These are phyloP conservation scores for Trichoderma lentiforme DNA, from an alignment of 2,329 filamentous ascomycete genomes.

Conservation along the genomic window DNA sequence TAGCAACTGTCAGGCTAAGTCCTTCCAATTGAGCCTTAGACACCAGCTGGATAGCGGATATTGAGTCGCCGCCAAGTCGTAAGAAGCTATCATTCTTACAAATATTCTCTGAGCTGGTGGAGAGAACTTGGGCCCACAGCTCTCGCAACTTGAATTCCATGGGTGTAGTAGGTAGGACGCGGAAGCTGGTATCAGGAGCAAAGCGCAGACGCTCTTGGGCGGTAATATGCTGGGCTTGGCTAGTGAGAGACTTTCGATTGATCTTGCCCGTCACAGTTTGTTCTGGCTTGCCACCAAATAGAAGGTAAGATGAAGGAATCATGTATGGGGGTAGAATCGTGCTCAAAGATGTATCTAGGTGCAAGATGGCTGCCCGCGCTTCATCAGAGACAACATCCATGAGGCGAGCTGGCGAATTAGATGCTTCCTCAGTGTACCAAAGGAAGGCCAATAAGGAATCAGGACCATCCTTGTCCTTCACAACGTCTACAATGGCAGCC, in stretches of 20 bases:
- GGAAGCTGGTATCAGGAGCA: neutral
- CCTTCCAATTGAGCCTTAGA: neutral
- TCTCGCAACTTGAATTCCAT: constrained; percentile 2
- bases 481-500: neutral
- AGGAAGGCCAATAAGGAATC: neutral
- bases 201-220: neutral
- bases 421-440: neutral
- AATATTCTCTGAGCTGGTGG: neutral
- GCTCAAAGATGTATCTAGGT: constrained; percentile 14
- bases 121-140: constrained; percentile 21
- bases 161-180: neutral
- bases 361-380: neutral
- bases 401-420: neutral
- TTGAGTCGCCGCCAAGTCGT: neutral
- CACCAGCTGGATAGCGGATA: constrained; percentile 9
- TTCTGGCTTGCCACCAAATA: constrained; percentile 19
- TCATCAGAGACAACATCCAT: constrained; percentile 5
- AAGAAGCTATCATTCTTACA: constrained; percentile 16
- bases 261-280: constrained; percentile 21
- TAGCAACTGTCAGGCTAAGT: neutral
- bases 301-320: constrained; percentile 22
- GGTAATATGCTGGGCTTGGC: neutral
- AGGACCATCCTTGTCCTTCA: neutral
- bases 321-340: constrained; percentile 21
- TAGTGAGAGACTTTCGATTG: neutral